Evolutionary conservation across 352 stramenopile genomes (phyloP).

Genomic region (Pythium phragmitis): DNA sequence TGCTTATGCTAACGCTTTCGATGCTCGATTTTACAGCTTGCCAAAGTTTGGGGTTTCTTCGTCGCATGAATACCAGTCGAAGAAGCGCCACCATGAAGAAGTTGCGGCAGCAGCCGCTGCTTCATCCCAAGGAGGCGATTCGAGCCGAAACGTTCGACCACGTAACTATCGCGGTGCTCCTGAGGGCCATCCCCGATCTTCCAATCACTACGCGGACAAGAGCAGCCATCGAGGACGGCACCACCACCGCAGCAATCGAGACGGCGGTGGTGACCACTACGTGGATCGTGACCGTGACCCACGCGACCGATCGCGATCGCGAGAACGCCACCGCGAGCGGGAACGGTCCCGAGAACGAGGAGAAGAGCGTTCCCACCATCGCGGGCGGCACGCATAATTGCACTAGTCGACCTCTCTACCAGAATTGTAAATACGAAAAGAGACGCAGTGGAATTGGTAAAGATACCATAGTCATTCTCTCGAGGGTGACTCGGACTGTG

Average conservation of each 20-base stretch:
- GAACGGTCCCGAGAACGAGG: conserved; percentile 18
- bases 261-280: conserved; percentile 25
- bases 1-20: neutral
- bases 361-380: conserved; percentile 11
- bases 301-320: conserved; percentile 34
- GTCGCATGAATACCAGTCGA: conserved; percentile 85
- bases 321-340: conserved; percentile 32
- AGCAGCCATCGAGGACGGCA: conserved; percentile 17
- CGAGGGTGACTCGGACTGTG: conserved; percentile 7
- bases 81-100: conserved; percentile 83
- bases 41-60: conserved; percentile 85
- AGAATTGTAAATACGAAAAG: conserved; percentile 17
- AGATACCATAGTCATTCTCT: neutral
- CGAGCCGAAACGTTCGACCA: conserved; percentile 10
- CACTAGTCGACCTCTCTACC: neutral
- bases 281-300: conserved; percentile 35
- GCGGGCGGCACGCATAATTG: neutral
- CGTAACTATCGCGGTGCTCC: conserved; percentile 18
- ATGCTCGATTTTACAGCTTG: conserved; percentile 38
- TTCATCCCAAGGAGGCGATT: neutral
- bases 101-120: conserved; percentile 43
- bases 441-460: neutral
- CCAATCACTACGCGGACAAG: conserved; percentile 12
- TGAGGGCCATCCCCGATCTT: conserved; percentile 16
- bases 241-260: conserved; percentile 27